Evolutionary conservation across 371 early-diverging fungal species (phyloP), one percentile per base, ranked within the genome.

Genomic region (Mortierella sp.): DNA sequence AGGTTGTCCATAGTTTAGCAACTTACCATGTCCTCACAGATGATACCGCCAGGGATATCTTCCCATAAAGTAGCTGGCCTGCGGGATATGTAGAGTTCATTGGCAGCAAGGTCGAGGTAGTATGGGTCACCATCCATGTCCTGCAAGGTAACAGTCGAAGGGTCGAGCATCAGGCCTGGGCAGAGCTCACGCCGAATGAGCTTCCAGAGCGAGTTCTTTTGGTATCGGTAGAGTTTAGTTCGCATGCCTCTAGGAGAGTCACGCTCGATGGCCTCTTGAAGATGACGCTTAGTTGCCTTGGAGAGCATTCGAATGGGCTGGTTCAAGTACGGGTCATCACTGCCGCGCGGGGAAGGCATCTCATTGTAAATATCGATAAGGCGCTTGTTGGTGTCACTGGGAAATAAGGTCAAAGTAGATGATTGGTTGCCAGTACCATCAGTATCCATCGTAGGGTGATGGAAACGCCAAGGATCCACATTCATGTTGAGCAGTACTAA

Each of bases 11-110:
- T 16, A 46, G 24, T 6, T 40, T 8, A 10, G 8, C 1, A 55
- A 11, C 14, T 74, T 89, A 89, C 94, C 95, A 96, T 96, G 53
- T 95, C 94, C 82, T 95, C 96, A 83, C 94, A 94, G 43, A 95
- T 91, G 74, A 96, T 93, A 0, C 96, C 96, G 16, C 94, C 95
- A 3, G 87, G 86, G 0, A 87, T 83, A 74, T 92, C 92, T 46
- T 83, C 84, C 74, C 90, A 89, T 74, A 74, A 79, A 13, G 80
- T 76, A 0, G 83, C 81, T 24, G 79, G 78, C 21, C 13, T 44
- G 79, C 81, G 28, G 61, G 61, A 50, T 79, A 83, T 26, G 75
- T 69, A 24, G 74, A 75, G 46, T 75, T 77, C 4, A 69, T 80
- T 19, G 75, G 54, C n/a, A 74, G 89, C n/a, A 26, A 59, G 48